phyloP scores from a whole-genome alignment of 257 asterid species.

The Solanum chilense region DNA sequence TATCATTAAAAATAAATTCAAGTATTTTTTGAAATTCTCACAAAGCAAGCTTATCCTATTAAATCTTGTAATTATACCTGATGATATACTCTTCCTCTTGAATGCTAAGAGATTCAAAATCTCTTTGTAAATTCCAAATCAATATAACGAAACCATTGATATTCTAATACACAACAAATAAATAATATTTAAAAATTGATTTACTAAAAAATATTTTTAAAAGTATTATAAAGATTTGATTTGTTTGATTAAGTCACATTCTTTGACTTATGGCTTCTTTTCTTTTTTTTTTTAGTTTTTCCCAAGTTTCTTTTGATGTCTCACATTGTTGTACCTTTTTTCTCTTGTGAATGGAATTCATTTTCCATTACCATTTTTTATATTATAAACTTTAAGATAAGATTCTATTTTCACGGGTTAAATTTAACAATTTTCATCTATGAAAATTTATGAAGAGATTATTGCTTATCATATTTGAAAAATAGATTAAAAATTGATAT shows the following conservation, averaged over 20 bases:
- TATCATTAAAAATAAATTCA: not conserved
- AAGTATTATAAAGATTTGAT: not conserved
- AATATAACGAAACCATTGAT: not conserved
- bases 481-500: not conserved
- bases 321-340: not conserved
- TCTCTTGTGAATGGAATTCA: not conserved
- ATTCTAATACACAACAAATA: not conserved
- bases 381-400: not conserved
- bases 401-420: not conserved
- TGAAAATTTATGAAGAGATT: not conserved
- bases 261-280: not conserved
- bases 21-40: not conserved
- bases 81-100: not conserved
- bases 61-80: not conserved
- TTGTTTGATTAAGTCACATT: not conserved
- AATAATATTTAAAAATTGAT: not conserved
- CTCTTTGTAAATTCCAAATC: not conserved
- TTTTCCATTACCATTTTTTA: not conserved
- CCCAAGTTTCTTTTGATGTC: not conserved
- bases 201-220: not conserved
- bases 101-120: not conserved
- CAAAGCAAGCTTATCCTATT: too few species aligned
- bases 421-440: not conserved
- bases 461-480: not conserved
- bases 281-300: too few species aligned